These are phyloP conservation scores for Plasmodium ovale DNA, from an alignment of 169 alveolate species.

Conservation along the genomic window DNA sequence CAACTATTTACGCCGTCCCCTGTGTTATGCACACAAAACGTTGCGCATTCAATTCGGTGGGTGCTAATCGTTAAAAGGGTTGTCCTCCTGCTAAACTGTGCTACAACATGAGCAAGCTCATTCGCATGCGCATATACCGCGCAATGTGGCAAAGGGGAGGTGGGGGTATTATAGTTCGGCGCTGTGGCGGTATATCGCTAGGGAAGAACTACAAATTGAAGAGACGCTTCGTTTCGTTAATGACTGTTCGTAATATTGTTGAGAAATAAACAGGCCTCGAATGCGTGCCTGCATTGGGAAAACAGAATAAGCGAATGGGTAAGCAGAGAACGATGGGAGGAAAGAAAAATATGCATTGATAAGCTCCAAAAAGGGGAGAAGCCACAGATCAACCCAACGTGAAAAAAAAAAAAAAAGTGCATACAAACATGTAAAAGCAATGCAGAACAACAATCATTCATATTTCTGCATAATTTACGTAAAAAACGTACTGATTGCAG, in stretches of 20 bases:
- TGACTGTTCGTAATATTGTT: conserved; percentile 23
- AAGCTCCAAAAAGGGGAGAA: not conserved
- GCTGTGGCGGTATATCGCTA: too few species aligned
- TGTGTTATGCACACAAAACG: too few species aligned
- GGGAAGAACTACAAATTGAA: conserved; percentile 22
- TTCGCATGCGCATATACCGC: not conserved
- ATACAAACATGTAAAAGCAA: not conserved
- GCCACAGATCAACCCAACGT: not conserved
- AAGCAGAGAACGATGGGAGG: not conserved
- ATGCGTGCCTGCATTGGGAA: conserved; percentile 66
- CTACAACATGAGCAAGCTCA: not conserved
- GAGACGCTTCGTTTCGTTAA: conserved; percentile 34
- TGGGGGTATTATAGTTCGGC: not conserved
- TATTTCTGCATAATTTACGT: not conserved
- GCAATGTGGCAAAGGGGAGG: not conserved
- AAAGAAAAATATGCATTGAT: not conserved
- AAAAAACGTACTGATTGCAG: too few species aligned
- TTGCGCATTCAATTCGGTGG: too few species aligned
- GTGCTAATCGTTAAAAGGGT: too few species aligned
- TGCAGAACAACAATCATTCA: not conserved
- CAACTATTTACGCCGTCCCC: too few species aligned
- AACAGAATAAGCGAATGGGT: conserved; percentile 1
- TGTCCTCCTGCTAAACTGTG: too few species aligned
- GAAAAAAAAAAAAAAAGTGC: not conserved
- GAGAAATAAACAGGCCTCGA: conserved; percentile 70